Base-by-base conservation (phyloP, 1,284 basidiomycete genomes). In the Cutaneotrichosporon dermatis region DNA sequence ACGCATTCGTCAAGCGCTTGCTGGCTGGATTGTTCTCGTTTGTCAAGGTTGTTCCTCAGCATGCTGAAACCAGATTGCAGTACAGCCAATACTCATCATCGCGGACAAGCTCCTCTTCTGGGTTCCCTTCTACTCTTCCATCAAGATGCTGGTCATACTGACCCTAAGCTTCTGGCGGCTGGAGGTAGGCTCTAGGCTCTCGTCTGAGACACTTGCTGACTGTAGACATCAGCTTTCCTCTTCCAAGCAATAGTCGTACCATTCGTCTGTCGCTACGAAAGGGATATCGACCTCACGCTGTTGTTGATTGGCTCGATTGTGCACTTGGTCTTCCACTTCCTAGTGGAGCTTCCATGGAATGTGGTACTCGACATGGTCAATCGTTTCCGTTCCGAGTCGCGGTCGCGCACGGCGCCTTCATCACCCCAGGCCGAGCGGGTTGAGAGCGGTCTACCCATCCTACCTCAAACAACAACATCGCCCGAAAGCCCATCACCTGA, bases 11-110 rank as follows among this genome's bases (percentile, higher is more conserved):
- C 64, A 71, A 4, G 58, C 60, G 25, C 51, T 76, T 35, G 56
- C 64, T 1, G 62, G 66, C 49, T 76, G 74, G 74, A 55, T 71
- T 3, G 59, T 70, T 8, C 70, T 65, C 54, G 74, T 75, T 49
- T 55, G 72, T 13, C 25, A 25, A 25, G 25, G 25, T 25, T 25
- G 25, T 25, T 25, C 25, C 25, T 25, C 25, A 25, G 25, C 25
- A 25, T 25, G 25, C 39, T 51, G 34, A 59, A 50, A 2, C 0
- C 50, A 73, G 71, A 57, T 71, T 3, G 36, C 51, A 2, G 64
- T 57, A 7, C 61, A 63, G 33, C 61, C 60, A 0, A 35, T 64
- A 2, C 58, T 56, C 9, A 45, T 55, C 1, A n/a, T 58, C 1
- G 36, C 63, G 0, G 67, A 73, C 25, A 48, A 43, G 0, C 3